Conservation (phyloP, 805 yeast species). For the Wickerhamiella sergipiensis region DNA sequence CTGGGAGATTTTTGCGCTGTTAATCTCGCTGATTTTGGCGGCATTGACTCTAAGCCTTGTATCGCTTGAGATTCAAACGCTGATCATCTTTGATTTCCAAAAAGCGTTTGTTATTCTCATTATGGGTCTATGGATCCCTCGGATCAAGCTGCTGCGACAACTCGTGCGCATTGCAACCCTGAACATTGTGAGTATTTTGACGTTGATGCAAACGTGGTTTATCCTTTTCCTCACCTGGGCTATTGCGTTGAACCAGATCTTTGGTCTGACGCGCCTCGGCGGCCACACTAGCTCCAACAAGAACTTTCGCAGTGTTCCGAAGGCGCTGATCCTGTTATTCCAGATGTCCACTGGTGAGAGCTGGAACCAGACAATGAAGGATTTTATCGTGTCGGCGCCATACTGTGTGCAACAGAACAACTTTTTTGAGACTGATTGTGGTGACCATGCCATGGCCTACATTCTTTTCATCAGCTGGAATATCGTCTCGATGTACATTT, state of each 20-base stretch:
- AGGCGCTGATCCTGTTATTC: slow-evolving; percentile 63
- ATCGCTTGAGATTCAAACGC: background rate
- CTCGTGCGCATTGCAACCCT: slow-evolving; percentile 72
- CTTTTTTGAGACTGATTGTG: slow-evolving; percentile 59
- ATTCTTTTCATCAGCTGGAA: slow-evolving; percentile 71
- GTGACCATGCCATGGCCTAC: slow-evolving; percentile 42
- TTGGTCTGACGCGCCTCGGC: slow-evolving; percentile 77
- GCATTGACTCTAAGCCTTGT: slow-evolving; percentile 10
- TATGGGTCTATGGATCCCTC: slow-evolving; percentile 37
- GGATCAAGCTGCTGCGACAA: slow-evolving; percentile 60
- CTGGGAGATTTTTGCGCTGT: slow-evolving; percentile 51
- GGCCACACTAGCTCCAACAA: slow-evolving; percentile 53
- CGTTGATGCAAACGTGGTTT: slow-evolving; percentile 74
- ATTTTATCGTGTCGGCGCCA: slow-evolving; percentile 52
- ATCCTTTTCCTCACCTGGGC: slow-evolving; percentile 75
- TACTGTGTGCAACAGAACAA: slow-evolving; percentile 37
- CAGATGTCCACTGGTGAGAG: slow-evolving; percentile 90
- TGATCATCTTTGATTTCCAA: slow-evolving; percentile 27
- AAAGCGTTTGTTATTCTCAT: slow-evolving; percentile 33
- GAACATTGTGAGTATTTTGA: slow-evolving; percentile 55
- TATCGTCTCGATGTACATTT: slow-evolving; percentile 82
- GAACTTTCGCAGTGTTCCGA: slow-evolving; percentile 77
- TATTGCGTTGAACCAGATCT: slow-evolving; percentile 82
- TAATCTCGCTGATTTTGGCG: slow-evolving; percentile 25
- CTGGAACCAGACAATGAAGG: slow-evolving; percentile 84